Base-by-base conservation (phyloP, 176 grass and related monocot genomes). In the Luzula sylvatica region DNA sequence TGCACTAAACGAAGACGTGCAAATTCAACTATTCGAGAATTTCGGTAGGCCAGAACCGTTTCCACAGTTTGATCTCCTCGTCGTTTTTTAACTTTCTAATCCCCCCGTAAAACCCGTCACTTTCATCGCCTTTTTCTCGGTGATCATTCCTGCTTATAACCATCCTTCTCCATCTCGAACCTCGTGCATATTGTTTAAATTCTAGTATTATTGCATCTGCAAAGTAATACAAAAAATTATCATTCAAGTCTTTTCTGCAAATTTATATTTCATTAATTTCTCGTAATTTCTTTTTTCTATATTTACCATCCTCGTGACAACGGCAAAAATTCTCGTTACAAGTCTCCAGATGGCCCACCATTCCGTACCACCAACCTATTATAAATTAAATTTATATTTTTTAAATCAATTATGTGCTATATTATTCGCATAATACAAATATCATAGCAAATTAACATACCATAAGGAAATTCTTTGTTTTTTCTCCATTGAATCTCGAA, bases 401-500 rank as follows among this genome's bases (percentile, higher is more conserved):
- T 58, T 53, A 12, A 38, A 2, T n/a, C n/a, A 18, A 45, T 29
- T 13, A n/a, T n/a, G n/a, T 20, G 9, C 25, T 61, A 12, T 17
- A 23, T 38, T 59, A 78, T 26, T 38, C 26, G 25, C 5, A 47
- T 22, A 57, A 62, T 14, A 63, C 12, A 2, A 24, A 58, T 7
- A 7, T 26, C 28, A n/a, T 22, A 39, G 19, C 22, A 26, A 5
- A 8, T 13, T 23, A 22, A 19, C 52, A 3, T 78, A 94, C 87
- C 87, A 42, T 83, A 94, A 23, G 87, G 87, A 46, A 83, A 94
- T n/a, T 94, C 82, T 61, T 94, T 79, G 75, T 77, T 94, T 69
- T 76, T 94, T 51, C 87, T 72, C 87, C 87, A 94, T 55, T 94
- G 87, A 47, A 94, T 83, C 68, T 94, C 87, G 22, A 94, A 87